These are phyloP conservation scores for Tricholoma saponaceum DNA, from an alignment of 768 basidiomycete species.

Conservation along the genomic window DNA sequence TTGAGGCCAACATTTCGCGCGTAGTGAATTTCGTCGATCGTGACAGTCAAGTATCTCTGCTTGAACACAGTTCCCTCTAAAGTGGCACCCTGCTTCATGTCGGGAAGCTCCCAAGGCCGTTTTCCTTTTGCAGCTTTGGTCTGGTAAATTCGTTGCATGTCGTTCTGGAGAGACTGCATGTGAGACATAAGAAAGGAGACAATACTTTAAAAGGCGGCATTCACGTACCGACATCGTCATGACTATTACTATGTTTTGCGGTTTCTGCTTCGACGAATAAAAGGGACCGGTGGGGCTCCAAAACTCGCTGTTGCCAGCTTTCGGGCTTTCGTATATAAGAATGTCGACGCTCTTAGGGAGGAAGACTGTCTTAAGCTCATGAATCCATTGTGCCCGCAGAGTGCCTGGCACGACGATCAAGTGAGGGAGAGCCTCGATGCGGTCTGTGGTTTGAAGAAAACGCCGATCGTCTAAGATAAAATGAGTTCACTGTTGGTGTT, in stretches of 20 bases:
- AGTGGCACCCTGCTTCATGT: background rate
- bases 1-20: conserved; percentile 13
- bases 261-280: conserved; percentile 18
- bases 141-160: conserved; percentile 6
- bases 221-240: background rate
- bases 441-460: no score
- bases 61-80: conserved; percentile 7
- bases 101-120: conserved; percentile 16
- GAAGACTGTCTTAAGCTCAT: conserved; percentile 14
- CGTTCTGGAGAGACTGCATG: conserved; percentile 13
- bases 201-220: no score
- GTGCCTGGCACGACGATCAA: conserved; percentile 19
- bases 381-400: conserved; percentile 16
- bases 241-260: background rate
- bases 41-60: conserved; percentile 10
- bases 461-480: no score
- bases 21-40: conserved; percentile 20
- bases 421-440: conserved; percentile 18
- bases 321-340: conserved; percentile 17
- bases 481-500: no score
- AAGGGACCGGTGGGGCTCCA: no score
- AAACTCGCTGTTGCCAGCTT: conserved; percentile 7
- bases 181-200: no score
- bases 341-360: conserved; percentile 17
- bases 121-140: background rate